Evolutionary conservation across 2,329 filamentous ascomycete species (phyloP).

Genomic region (Neonectria faginata): DNA sequence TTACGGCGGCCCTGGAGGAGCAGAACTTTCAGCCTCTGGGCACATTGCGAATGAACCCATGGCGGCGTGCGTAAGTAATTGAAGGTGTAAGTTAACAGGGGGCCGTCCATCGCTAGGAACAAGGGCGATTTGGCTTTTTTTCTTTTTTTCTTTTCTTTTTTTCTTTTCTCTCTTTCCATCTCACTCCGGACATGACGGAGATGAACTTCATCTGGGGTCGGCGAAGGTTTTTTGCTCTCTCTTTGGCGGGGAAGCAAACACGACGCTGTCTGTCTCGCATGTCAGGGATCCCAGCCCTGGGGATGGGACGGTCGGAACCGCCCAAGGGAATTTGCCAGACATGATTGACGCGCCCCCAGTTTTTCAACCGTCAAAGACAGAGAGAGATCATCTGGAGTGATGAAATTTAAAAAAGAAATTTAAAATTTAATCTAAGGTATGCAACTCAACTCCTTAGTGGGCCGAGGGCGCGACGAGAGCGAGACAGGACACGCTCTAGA

Average conservation of each 20-base stretch:
- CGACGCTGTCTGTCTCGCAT: neutral
- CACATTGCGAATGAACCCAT: neutral
- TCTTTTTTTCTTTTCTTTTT: neutral
- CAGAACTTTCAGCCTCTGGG: neutral
- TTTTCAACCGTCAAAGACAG: neutral
- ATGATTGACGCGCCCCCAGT: neutral
- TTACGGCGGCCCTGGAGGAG: neutral
- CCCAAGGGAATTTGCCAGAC: neutral
- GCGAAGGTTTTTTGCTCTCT: neutral
- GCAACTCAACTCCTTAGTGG: neutral
- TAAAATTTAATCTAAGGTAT: neutral
- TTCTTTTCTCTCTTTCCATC: neutral
- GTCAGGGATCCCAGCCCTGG: neutral
- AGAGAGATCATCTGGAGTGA: neutral
- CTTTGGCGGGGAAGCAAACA: neutral
- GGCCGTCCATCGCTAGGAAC: neutral
- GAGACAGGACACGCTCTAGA: neutral
- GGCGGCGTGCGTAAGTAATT: neutral
- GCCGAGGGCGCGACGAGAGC: neutral
- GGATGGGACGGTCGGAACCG: neutral
- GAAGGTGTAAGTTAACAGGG: neutral
- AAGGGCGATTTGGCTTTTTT: neutral
- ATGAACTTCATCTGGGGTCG: neutral
- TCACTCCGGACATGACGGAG: neutral
- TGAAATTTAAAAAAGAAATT: neutral